Base-by-base conservation (phyloP, 176 grass and related monocot genomes). In the Carex kokanica region DNA sequence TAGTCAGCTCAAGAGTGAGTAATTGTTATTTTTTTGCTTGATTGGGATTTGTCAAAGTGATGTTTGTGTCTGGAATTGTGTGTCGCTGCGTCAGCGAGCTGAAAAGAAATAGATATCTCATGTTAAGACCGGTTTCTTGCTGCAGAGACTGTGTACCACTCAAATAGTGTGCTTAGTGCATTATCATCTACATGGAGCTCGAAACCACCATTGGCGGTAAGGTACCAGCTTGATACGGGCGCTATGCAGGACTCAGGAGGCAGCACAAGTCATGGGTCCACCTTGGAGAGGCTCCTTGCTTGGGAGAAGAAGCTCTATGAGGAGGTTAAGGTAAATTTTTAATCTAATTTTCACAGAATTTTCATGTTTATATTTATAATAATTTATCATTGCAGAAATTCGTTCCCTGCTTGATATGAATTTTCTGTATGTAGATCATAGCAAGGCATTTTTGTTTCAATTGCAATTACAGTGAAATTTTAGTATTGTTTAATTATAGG, bases 301-400 rank as follows among this genome's bases (percentile, higher is more conserved):
- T 99, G 97, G 97, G 97, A 99, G 87, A 99, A 99, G 86, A 99
- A 99, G 85, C 97, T 99, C 11, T 99, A 92, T 15, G 86, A 90
- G 83, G 97, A 99, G 61, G 93, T 99, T 81, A 99, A 95, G 97
- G 97, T 99, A 88, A 85, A 41, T 47, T 78, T 78, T 24, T 20
- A 29, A 54, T 52, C 29, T 51, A 1, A 27, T 27, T 31, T 78
- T 78, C 3, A 34, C 43, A 56, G 5, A 52, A 78, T 32, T 57
- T 81, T 45, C 64, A 25, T 64, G 40, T 27, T 63, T 81, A 63
- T 15, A 20, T 81, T 57, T 62, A 14, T 64, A 62, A 47, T 15
- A 63, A 43, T 81, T 41, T 81, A 55, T 63, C 45, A 38, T 80
- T 62, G n/a, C 14, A 58, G 17, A 73, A 24, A 8, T 78, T 58